Evolutionary conservation across 352 stramenopile species (phyloP).

Genomic region (Pythium guiyangense): DNA sequence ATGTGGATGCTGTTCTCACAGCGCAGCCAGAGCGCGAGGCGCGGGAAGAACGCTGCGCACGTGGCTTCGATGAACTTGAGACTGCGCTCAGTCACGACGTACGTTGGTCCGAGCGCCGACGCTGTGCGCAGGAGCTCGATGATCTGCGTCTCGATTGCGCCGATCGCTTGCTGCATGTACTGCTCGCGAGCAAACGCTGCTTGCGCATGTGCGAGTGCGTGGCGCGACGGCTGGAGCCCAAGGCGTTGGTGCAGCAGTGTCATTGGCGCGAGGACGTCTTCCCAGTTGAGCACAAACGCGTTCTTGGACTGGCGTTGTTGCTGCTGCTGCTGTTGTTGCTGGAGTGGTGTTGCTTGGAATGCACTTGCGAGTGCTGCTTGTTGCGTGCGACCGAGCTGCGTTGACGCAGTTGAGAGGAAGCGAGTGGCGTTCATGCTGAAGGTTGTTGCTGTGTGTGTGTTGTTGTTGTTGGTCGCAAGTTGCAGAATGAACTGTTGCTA

Average conservation of each 20-base stretch:
- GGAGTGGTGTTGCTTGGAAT: background rate
- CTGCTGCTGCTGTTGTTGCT: background rate
- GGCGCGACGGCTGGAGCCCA: constrained; percentile 31
- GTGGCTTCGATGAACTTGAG: constrained; percentile 40
- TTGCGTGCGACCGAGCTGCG: background rate
- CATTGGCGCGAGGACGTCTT: constrained; percentile 51
- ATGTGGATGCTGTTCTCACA: too few relatives aligned
- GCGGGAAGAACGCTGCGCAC: constrained; percentile 46
- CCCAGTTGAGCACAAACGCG: constrained; percentile 49
- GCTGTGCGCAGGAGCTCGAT: constrained; percentile 37
- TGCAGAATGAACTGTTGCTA: constrained; percentile 1
- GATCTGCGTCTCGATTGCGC: constrained; percentile 46
- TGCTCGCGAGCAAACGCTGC: constrained; percentile 21
- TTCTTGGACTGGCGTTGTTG: too few relatives aligned
- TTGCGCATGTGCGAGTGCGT: constrained; percentile 26
- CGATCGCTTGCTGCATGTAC: constrained; percentile 51
- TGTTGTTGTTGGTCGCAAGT: constrained; percentile 2
- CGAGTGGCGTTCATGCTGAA: constrained; percentile 7
- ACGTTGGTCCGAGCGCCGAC: constrained; percentile 35
- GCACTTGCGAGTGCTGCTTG: background rate
- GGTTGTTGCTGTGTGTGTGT: background rate
- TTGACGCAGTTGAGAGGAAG: background rate
- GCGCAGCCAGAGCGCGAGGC: too few relatives aligned
- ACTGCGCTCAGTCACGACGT: constrained; percentile 46
- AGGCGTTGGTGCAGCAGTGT: constrained; percentile 33